phyloP scores from a whole-genome alignment of 352 stramenopile genomes.

The Phytophthora megakarya region DNA sequence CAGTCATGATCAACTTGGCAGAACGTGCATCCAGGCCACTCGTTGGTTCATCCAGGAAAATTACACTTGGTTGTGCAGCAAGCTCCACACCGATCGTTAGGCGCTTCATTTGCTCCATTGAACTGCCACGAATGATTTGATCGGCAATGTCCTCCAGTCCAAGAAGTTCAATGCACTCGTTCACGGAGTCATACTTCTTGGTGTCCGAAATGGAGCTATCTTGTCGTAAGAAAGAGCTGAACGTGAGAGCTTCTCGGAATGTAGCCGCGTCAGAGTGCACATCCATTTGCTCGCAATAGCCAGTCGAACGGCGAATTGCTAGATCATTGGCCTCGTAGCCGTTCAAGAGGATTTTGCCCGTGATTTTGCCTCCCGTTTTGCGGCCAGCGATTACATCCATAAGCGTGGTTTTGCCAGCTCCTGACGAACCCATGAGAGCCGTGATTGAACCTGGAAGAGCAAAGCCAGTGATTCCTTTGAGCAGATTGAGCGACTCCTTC shows the following conservation, averaged over 20 bases:
- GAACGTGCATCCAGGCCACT: slow-evolving; percentile 29
- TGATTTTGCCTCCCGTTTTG: slow-evolving; percentile 24
- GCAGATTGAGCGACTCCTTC: slow-evolving; percentile 44
- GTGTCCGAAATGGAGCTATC: slow-evolving; percentile 26
- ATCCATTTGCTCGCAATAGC: slow-evolving; percentile 25
- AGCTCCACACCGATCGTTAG: slow-evolving; percentile 50
- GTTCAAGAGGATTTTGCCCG: slow-evolving; percentile 27
- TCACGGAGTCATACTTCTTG: slow-evolving; percentile 35
- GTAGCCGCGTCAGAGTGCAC: slow-evolving; percentile 15
- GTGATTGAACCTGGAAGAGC: slow-evolving; percentile 32
- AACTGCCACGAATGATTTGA: slow-evolving; percentile 43
- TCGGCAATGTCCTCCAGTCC: slow-evolving; percentile 61
- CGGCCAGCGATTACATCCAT: slow-evolving; percentile 31
- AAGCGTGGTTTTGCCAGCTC: slow-evolving; percentile 47
- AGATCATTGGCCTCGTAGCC: slow-evolving; percentile 25
- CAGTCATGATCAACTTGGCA: slow-evolving; percentile 24
- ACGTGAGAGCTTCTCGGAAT: slow-evolving; percentile 18
- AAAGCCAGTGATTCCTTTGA: slow-evolving; percentile 30
- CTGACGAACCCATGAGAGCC: slow-evolving; percentile 54
- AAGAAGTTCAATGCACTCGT: slow-evolving; percentile 79
- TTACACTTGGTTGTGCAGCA: slow-evolving; percentile 43
- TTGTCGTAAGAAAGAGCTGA: slow-evolving; percentile 76
- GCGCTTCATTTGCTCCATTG: too few species aligned
- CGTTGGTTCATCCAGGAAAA: slow-evolving; percentile 60
- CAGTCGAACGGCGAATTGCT: slow-evolving; percentile 20